Percentiles rank a stretch among this genome's conserved stretches.
Conservation (phyloP, 768 basidiomycete genomes). For the Calocera viscosa region DNA sequence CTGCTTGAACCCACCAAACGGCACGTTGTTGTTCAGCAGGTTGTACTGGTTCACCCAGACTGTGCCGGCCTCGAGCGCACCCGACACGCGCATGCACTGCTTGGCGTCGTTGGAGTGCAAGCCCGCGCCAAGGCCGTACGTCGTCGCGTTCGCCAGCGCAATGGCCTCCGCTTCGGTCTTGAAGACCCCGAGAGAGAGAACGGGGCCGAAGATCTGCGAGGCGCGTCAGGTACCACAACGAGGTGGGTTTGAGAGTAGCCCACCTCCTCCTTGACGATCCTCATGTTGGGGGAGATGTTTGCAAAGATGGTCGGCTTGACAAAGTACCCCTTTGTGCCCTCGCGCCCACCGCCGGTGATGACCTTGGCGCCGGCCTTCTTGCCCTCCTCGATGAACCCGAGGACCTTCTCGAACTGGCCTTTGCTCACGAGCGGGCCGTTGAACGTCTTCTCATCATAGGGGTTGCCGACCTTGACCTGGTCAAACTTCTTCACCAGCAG, state of each 20-base stretch:
- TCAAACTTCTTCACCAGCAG: constrained; percentile 36
- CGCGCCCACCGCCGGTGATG: constrained; percentile 67
- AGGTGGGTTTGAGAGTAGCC: constrained; percentile 11
- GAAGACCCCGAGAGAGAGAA: constrained; percentile 71
- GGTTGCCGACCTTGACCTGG: constrained; percentile 69
- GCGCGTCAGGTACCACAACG: constrained; percentile 15
- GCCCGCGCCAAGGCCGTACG: constrained; percentile 84
- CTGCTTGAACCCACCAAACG: constrained; percentile 92
- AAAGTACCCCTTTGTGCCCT: constrained; percentile 67
- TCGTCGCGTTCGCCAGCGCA: constrained; percentile 70
- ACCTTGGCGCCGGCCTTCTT: constrained; percentile 71
- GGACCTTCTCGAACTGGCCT: constrained; percentile 71
- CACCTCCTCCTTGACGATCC: constrained; percentile 73
- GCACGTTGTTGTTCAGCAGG: constrained; percentile 70
- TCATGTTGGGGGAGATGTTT: constrained; percentile 69
- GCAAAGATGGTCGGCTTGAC: constrained; percentile 87
- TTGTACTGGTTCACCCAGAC: constrained; percentile 93
- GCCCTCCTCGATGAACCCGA: constrained; percentile 78
- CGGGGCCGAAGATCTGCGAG: constrained; percentile 82
- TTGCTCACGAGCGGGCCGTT: constrained; percentile 86
- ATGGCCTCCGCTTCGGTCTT: constrained; percentile 80
- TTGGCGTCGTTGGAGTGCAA: constrained; percentile 77
- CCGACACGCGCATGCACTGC: constrained; percentile 81
- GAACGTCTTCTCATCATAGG: constrained; percentile 57
- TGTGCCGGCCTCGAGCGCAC: constrained; percentile 77